Conservation (phyloP, 176 grass and related monocot genomes). For the Avena atlantica region DNA sequence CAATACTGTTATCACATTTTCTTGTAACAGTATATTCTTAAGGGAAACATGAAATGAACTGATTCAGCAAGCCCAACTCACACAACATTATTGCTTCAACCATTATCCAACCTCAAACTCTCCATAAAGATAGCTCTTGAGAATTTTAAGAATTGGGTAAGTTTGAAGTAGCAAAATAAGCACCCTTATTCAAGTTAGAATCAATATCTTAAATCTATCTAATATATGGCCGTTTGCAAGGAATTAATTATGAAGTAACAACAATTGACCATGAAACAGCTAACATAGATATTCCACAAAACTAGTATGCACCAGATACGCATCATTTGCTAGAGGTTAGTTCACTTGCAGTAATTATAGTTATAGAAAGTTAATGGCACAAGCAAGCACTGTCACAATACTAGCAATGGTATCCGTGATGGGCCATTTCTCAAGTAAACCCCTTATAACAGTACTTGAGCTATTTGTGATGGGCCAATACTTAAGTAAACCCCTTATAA, state of each 20-base stretch:
- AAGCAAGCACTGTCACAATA: too few species aligned
- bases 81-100: neutral
- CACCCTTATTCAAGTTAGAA: neutral
- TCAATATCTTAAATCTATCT: neutral
- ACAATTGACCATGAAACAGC: constrained; percentile 3
- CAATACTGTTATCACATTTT: neutral
- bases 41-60: neutral
- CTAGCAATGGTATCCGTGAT: too few species aligned
- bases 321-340: constrained; percentile 29
- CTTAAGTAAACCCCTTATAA: too few species aligned
- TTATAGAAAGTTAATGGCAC: too few species aligned
- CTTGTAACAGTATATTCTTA: neutral
- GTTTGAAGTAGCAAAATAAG: constrained; percentile 15
- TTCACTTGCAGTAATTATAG: constrained; percentile 29
- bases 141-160: neutral
- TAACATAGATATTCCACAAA: constrained; percentile 40
- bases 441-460: too few species aligned
- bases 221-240: neutral
- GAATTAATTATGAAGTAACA: constrained; percentile 24
- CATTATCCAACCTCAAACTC: neutral
- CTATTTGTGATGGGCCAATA: too few species aligned
- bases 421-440: too few species aligned
- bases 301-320: constrained; percentile 21
- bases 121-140: constrained; percentile 15
- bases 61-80: constrained; percentile 5